Evolutionary conservation across 2,329 filamentous ascomycete genomes (phyloP).

Genomic region (Alternaria sp.): DNA sequence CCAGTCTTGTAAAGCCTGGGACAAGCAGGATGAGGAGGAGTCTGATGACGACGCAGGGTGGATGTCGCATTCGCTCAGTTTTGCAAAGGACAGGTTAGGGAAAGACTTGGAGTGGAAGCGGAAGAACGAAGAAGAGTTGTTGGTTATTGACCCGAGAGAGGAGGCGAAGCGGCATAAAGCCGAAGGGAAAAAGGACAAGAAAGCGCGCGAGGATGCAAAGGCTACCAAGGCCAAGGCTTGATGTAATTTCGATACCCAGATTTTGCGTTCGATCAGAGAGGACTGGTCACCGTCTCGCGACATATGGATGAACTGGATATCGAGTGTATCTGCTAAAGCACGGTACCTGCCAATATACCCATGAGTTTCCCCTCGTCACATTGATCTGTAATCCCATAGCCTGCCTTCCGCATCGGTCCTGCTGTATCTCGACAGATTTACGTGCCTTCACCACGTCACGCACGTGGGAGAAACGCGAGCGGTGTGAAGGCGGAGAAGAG

Average conservation of each 20-base stretch:
- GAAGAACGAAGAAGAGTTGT: slow-evolving; percentile 87
- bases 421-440: not conserved
- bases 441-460: not conserved
- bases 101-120: slow-evolving; percentile 90
- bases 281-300: not conserved
- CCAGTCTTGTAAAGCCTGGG: slow-evolving; percentile 88
- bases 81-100: slow-evolving; percentile 86
- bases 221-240: slow-evolving; percentile 25
- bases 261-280: not conserved
- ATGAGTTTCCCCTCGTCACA: not conserved
- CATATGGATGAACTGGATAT: not conserved
- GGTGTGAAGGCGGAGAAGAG: not conserved
- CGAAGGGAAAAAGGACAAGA: slow-evolving; percentile 56
- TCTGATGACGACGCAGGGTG: slow-evolving; percentile 69
- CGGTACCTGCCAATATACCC: not conserved
- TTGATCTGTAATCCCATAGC: not conserved
- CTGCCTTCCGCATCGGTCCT: not conserved
- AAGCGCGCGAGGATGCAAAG: slow-evolving; percentile 36
- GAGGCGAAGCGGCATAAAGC: slow-evolving; percentile 74
- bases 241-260: not conserved
- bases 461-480: not conserved
- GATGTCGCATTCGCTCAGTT: slow-evolving; percentile 85
- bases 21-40: slow-evolving; percentile 69
- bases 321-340: not conserved
- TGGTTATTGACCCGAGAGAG: slow-evolving; percentile 91